Base-by-base conservation (phyloP, 441 rosid genomes). In the Raphanus hybrid region DNA sequence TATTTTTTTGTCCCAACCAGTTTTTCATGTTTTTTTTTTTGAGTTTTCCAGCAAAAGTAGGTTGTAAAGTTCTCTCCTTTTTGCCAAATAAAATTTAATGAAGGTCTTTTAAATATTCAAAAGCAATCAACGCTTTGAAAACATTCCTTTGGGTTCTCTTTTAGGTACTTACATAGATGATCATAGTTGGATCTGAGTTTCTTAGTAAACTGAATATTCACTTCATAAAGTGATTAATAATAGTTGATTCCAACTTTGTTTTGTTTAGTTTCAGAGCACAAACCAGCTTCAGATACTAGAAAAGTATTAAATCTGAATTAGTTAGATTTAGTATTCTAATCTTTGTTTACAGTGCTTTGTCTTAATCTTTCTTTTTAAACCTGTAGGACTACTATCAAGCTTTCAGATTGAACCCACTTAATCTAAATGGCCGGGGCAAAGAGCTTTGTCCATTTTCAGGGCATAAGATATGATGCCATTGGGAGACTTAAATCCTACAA, bases 401-500 rank as follows among this genome's bases (percentile, higher is more conserved):
- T 27, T 27, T 27, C 32, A 27, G 32, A 27, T 27, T 27, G 32
- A 27, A 27, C 3, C 32, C 32, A 27, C 32, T 27, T 27, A 27
- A 27, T 27, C 32, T 27, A 27, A 27, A 27, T 80, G 76, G 76
- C 67, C 48, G 76, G 70, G 84, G 89, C 86, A 81, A 88, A 89
- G 80, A 87, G 86, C 76, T 89, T 87, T 81, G 86, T 86, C 37
- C 91, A 90, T 14, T 87, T 87, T 61, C 85, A 79, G 0, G 90
- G 93, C 10, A 87, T 89, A 73, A 89, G 84, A 79, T 85, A 87
- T 67, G 91, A 89, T 81, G 65, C 86, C 77, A 81, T 61, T 23
- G 87, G 88, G 70, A 87, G 93, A 77, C 78, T 85, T 69, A 75
- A 58, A 76, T 89, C 87, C 76, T 89, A 89, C 83, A 89, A 84